Base-by-base conservation (phyloP, 371 early-diverging fungal species). In the Zychaea mexicana region DNA sequence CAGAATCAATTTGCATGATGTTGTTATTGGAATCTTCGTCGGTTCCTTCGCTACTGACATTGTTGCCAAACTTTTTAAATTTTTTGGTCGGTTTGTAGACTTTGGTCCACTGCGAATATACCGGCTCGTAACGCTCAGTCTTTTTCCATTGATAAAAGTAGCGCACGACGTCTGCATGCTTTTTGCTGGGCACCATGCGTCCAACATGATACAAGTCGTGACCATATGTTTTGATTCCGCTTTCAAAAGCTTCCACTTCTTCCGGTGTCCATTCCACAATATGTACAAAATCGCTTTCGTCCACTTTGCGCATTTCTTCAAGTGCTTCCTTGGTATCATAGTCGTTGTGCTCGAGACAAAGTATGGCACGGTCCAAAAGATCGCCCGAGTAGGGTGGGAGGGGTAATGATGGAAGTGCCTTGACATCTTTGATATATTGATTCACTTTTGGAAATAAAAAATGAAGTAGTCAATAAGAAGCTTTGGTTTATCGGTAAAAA, bases 121-220 rank as follows among this genome's bases (percentile, higher is more conserved):
- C 86, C 2, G 84, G 77, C 38, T 84, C 84, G 62, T 90, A 92
- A 0, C 88, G 80, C 47, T 84, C 82, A 0, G 89, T 82, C 62
- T 92, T 92, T 66, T 92, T 92, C 90, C 90, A 90, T 36, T 75
- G 73, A 52, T 90, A 92, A 72, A 90, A 92, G 65, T 73, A 90
- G 0, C 84, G 81, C 0, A 92, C 89, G 55, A 90, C 74, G 28
- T 88, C 89, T 9, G 79, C 83, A 83, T 86, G 85, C 7, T 78
- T 63, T 66, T 86, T 86, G 0, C 87, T 84, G 0, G 73, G 81
- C 21, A 88, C 82, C 54, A 62, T 70, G 9, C 81, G 77, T 62
- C 84, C 84, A 15, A 91, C 83, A 1, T 77, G 72, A 47, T 86
- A 84, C 26, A 93, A 73, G 38, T 94, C 92, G 58, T 91, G 87